Base-by-base conservation (phyloP, 768 basidiomycete species). In the Suillus placidus region DNA sequence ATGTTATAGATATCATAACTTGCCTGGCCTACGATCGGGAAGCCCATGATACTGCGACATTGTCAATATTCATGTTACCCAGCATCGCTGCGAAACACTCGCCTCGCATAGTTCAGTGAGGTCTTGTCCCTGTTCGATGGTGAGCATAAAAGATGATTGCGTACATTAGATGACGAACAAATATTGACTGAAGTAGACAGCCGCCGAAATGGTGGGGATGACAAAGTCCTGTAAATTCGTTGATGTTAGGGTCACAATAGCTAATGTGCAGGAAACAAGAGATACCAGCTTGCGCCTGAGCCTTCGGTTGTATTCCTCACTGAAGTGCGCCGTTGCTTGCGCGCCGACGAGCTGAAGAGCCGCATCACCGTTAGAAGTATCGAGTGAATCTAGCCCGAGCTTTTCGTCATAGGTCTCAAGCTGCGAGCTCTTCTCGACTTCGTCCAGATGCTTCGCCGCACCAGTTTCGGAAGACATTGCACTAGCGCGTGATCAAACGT, bases 81-180 rank as follows among this genome's bases (percentile, higher is more conserved):
- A 43, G 10, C 47, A 64, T 64, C 61, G n/a, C 18, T 5, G 23
- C 30, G 34, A 47, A 34, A 6, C 13, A 63, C 72, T 34, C 67
- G 84, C 87, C 86, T 87, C n/a, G 88, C 88, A 79, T 89, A 89
- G 71, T 88, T 89, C 45, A 89, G 72, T 14, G 87, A 85, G 5
- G 88, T 88, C 79, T 90, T 91, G 73, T 90, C 89, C 65, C 88
- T 88, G 64, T 6, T 64, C 60, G 45, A 40, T 45, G 16, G 4
- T 64, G 14, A 52, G 61, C 55, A 49, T 70, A 35, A 74, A 54
- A 13, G 5, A 26, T 54, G 32, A 13, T 12, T 35, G 16, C 52
- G 23, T 32, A 37, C 7, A 49, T 60, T 23, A n/a, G 23, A 55
- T 32, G 23, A 67, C 84, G 62, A 71, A 89, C 86, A 89, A 71